Evolutionary conservation across 176 grass and related monocot species (phyloP).

Genomic region (Carex pumila): DNA sequence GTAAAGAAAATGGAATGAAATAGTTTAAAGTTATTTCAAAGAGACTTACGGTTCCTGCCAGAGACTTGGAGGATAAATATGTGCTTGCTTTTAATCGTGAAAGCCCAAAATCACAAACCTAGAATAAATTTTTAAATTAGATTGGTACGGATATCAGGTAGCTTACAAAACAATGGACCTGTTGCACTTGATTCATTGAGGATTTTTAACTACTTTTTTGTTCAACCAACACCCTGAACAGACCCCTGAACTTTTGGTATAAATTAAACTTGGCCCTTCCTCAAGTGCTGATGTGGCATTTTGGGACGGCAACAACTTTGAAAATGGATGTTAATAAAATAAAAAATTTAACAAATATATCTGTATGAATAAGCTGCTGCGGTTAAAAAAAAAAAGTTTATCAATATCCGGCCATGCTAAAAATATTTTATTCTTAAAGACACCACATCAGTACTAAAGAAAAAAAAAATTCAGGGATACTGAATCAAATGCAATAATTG

Average conservation of each 20-base stretch:
- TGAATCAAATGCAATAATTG: not conserved
- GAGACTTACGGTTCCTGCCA: conserved; percentile 90
- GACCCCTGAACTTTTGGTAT: not conserved
- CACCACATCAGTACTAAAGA: not conserved
- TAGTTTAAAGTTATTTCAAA: conserved; percentile 7
- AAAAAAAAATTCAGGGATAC: not conserved
- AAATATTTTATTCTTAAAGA: not conserved
- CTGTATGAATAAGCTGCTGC: not conserved
- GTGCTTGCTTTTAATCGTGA: conserved; percentile 89
- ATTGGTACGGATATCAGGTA: not conserved
- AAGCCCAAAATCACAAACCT: conserved; percentile 99
- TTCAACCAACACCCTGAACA: not conserved
- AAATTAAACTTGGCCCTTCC: not conserved
- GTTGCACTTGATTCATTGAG: not conserved
- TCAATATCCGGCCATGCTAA: not conserved
- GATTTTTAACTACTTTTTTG: not conserved
- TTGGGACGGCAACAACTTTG: not conserved
- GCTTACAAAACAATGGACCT: not conserved
- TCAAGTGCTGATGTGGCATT: not conserved
- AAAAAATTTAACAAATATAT: not conserved
- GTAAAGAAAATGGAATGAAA: not conserved
- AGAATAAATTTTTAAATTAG: conserved; percentile 12
- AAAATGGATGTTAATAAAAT: not conserved
- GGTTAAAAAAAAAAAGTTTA: not conserved
- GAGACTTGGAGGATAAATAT: conserved; percentile 87